Base-by-base conservation (phyloP, 768 basidiomycete genomes). In the Tylopilus subfusipes region DNA sequence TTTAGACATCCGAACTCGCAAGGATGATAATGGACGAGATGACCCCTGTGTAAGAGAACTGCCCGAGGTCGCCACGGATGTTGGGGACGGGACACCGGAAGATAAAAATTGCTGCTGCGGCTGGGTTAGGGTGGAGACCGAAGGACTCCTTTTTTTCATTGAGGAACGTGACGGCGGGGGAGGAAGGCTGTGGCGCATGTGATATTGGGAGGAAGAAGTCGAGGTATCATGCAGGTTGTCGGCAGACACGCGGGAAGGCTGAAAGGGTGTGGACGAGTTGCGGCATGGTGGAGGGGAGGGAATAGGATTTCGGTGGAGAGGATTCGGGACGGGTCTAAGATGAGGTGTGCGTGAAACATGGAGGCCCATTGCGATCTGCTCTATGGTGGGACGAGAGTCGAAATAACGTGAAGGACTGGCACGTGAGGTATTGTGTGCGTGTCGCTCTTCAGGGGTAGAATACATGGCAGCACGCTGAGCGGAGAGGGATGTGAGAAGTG, bases 291-390 rank as follows among this genome's bases (percentile, higher is more conserved):
- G 59, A 34, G 57, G 54, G 14, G 68, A 51, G 13, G 60, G 48
- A 4, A 62, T 24, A 13, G 61, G 48, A 43, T 65, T 53, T 25
- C 63, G 59, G 12, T 58, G 68, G 39, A 53, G 61, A 14, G 65
- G 48, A 40, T 50, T 59, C 10, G 53, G 31, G 29, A 59, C 65
- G 10, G 79, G 76, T 40, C 82, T 78, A 27, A 89, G 70, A 65
- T 89, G 87, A 4, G 88, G 88, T 1, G 88, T 90, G 34, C 85
- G 82, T 7, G 88, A 89, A 29, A 86, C 73, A 68, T 90, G 88
- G 22, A 90, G 76, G 19, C 88, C 88, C 86, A 90, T 89, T 14
- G 85, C 84, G 56, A 90, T 90, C 70, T 90, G 87, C 62, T 86
- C 82, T 38, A 88, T 78, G 44, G 83, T 85, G 2, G 87, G 87